Percentiles rank a stretch among this genome's conserved stretches.
Conservation (phyloP, 164 flowering plant genomes). For the Vitis labrusca region DNA sequence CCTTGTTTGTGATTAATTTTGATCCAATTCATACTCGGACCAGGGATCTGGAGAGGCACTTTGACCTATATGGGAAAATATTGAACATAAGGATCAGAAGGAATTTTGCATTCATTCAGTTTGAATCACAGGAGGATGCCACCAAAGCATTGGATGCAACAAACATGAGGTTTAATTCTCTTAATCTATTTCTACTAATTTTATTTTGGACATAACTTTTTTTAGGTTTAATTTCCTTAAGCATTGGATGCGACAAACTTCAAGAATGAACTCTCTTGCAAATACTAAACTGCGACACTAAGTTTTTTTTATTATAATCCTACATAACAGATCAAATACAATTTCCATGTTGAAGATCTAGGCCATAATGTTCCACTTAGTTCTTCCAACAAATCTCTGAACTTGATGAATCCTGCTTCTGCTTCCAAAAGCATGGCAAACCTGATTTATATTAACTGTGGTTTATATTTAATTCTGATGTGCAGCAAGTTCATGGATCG, state of each 20-base stretch:
- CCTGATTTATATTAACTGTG: too few relatives aligned
- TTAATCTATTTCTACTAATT: too few relatives aligned
- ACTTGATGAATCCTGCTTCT: not conserved
- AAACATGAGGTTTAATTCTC: slow-evolving; percentile 42
- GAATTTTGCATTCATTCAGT: slow-evolving; percentile 93
- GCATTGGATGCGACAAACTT: slow-evolving; percentile 53
- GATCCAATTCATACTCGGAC: slow-evolving; percentile 77
- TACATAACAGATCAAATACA: too few relatives aligned
- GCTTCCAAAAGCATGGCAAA: not conserved
- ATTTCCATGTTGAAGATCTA: too few relatives aligned
- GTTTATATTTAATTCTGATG: not conserved
- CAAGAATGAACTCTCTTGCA: too few relatives aligned
- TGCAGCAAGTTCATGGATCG: slow-evolving; percentile 89
- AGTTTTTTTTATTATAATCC: not conserved
- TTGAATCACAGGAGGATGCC: slow-evolving; percentile 90
- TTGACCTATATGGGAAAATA: slow-evolving; percentile 89
- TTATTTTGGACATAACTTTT: too few relatives aligned
- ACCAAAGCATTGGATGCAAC: slow-evolving; percentile 69
- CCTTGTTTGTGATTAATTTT: slow-evolving; percentile 92
- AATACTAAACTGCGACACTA: too few relatives aligned
- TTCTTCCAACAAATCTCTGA: too few relatives aligned
- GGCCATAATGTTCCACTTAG: too few relatives aligned
- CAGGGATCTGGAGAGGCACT: slow-evolving; percentile 90
- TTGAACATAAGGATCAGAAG: slow-evolving; percentile 82
- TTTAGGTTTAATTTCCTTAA: not conserved